phyloP scores from a whole-genome alignment of 768 basidiomycete genomes.

The Amanita jacksonii region DNA sequence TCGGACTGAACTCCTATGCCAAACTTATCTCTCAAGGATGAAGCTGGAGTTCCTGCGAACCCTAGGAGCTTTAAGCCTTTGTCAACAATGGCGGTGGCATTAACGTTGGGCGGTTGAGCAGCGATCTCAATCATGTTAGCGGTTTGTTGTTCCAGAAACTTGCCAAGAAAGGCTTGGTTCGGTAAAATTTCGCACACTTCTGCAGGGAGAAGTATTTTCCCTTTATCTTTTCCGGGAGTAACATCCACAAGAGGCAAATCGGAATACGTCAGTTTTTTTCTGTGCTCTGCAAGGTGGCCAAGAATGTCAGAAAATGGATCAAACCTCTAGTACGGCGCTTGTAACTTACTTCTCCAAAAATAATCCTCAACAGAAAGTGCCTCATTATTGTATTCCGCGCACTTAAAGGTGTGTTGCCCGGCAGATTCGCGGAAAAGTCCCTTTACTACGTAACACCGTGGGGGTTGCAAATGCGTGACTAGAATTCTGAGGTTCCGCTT shows the following conservation, averaged over 20 bases:
- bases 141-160: slow-evolving; percentile 60
- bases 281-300: slow-evolving; percentile 41
- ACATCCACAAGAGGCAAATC: slow-evolving; percentile 53
- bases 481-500: slow-evolving; percentile 47
- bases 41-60: slow-evolving; percentile 30
- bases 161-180: slow-evolving; percentile 62
- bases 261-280: slow-evolving; percentile 37
- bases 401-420: slow-evolving; percentile 40
- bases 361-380: slow-evolving; percentile 55
- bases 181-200: slow-evolving; percentile 67
- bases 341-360: slow-evolving; percentile 53
- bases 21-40: slow-evolving; percentile 42
- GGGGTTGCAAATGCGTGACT: neutral
- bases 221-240: slow-evolving; percentile 27
- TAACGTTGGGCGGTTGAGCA: slow-evolving; percentile 61
- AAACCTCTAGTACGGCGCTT: too few species aligned
- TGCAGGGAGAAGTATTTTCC: slow-evolving; percentile 46
- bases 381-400: slow-evolving; percentile 40
- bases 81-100: slow-evolving; percentile 51
- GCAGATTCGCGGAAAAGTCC: slow-evolving; percentile 39
- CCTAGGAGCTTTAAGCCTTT: slow-evolving; percentile 58
- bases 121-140: slow-evolving; percentile 64
- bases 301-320: slow-evolving; percentile 3
- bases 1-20: slow-evolving; percentile 45
- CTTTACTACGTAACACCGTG: slow-evolving; percentile 51